Percentiles rank a stretch among this genome's conserved stretches.
These are phyloP conservation scores for Plasmodium vivax DNA, from an alignment of 169 alveolate species.

Conservation along the genomic window DNA sequence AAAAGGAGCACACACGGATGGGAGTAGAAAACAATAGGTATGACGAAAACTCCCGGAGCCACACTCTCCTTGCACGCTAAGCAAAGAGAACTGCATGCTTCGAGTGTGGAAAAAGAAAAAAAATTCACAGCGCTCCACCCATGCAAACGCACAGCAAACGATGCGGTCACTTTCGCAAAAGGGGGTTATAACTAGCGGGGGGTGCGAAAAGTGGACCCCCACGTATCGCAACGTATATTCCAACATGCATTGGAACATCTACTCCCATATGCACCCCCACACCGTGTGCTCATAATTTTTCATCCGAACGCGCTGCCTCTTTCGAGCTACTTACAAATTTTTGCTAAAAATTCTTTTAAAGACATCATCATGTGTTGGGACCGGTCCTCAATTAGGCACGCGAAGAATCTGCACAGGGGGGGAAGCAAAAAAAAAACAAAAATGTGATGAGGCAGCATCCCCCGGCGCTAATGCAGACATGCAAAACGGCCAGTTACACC, in stretches of 20 bases:
- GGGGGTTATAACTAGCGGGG: background rate
- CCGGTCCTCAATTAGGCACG: constrained; percentile 82
- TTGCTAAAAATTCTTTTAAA: constrained; percentile 80
- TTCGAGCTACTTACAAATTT: constrained; percentile 55
- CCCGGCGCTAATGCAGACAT: background rate
- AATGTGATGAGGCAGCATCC: background rate
- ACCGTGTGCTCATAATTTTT: background rate
- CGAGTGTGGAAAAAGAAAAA: background rate
- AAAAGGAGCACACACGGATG: background rate
- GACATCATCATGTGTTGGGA: constrained; percentile 86
- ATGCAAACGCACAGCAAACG: background rate
- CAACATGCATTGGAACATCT: background rate
- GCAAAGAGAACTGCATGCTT: background rate
- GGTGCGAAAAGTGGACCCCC: background rate
- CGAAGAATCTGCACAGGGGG: constrained; percentile 75
- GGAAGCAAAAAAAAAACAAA: background rate
- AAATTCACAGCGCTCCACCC: background rate
- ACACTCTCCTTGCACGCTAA: background rate
- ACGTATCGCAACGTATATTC: too few species aligned
- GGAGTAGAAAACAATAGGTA: background rate
- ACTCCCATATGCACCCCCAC: background rate
- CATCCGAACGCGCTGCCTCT: background rate
- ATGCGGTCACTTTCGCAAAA: background rate
- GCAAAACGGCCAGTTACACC: background rate
- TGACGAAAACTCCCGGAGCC: background rate